These are phyloP conservation scores for Suillus subluteus DNA, from an alignment of 768 basidiomycete species.

Conservation along the genomic window DNA sequence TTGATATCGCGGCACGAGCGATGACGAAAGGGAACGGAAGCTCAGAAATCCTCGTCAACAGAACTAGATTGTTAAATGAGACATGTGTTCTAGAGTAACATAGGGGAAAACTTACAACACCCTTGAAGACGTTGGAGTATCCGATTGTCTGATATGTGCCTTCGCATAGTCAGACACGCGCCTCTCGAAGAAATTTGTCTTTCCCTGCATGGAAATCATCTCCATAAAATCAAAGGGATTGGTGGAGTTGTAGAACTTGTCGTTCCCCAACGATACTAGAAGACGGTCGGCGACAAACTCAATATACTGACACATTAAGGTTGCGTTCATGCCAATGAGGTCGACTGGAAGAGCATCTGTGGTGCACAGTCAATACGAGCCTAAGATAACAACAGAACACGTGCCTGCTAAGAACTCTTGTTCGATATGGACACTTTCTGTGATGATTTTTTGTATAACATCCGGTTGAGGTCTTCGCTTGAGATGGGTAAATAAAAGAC, in stretches of 20 bases:
- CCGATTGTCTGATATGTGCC: slow-evolving; percentile 54
- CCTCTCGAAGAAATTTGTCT: slow-evolving; percentile 97
- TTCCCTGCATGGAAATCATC: slow-evolving; percentile 92
- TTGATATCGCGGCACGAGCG: background rate
- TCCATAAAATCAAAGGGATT: slow-evolving; percentile 97
- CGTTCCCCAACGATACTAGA: slow-evolving; percentile 80
- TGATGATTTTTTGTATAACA: slow-evolving; percentile 70
- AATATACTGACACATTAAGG: slow-evolving; percentile 87
- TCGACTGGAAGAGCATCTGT: slow-evolving; percentile 82
- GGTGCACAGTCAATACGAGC: background rate
- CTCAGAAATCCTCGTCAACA: slow-evolving; percentile 15
- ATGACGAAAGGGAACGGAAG: background rate
- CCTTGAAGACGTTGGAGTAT: background rate
- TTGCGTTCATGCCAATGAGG: slow-evolving; percentile 91
- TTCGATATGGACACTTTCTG: slow-evolving; percentile 84
- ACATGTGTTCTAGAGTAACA: too few species aligned
- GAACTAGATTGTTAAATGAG: slow-evolving; percentile 7
- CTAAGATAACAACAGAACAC: slow-evolving; percentile 14
- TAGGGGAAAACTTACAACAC: background rate
- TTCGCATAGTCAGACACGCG: slow-evolving; percentile 85
- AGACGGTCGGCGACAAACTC: slow-evolving; percentile 92
- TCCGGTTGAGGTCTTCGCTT: slow-evolving; percentile 80
- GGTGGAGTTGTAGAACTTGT: slow-evolving; percentile 71
- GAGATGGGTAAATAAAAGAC: slow-evolving; percentile 85
- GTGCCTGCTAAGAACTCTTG: slow-evolving; percentile 82